phyloP scores from a whole-genome alignment of 306 rosid species.

The Hippophae tibetana region DNA sequence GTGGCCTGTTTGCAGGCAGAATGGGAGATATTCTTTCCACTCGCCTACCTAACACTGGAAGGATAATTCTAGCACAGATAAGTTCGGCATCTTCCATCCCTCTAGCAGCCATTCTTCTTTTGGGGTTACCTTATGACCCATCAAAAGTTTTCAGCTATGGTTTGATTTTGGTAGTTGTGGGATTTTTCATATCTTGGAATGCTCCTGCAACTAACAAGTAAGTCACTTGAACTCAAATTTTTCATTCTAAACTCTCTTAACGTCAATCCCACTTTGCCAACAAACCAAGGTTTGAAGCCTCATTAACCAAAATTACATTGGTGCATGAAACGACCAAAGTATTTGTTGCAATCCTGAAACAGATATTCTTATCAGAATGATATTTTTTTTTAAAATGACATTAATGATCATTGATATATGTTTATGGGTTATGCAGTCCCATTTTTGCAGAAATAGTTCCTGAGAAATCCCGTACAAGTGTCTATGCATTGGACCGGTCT shows the following conservation, averaged over 20 bases:
- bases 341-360: background rate
- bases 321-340: background rate
- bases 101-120: constrained; percentile 65
- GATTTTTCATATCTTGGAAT: constrained; percentile 82
- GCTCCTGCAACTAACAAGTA: constrained; percentile 89
- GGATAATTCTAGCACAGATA: constrained; percentile 79
- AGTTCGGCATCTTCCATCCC: constrained; percentile 88
- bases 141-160: constrained; percentile 46
- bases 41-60: constrained; percentile 68
- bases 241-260: constrained; percentile 1
- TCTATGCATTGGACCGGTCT: constrained; percentile 81
- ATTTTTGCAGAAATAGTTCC: constrained; percentile 98
- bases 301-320: background rate
- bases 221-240: constrained; percentile 13
- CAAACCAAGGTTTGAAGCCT: background rate
- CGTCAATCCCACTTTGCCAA: background rate
- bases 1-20: constrained; percentile 84
- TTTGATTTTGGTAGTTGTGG: constrained; percentile 49
- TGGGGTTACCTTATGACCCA: constrained; percentile 54
- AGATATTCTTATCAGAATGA: background rate
- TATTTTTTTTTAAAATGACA: background rate
- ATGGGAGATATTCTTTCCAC: constrained; percentile 76
- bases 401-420: constrained; percentile 1
- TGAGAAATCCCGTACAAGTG: constrained; percentile 73
- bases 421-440: constrained; percentile 48